Base-by-base conservation (phyloP, 805 yeast genomes). In the Ogataea glucozyma region DNA sequence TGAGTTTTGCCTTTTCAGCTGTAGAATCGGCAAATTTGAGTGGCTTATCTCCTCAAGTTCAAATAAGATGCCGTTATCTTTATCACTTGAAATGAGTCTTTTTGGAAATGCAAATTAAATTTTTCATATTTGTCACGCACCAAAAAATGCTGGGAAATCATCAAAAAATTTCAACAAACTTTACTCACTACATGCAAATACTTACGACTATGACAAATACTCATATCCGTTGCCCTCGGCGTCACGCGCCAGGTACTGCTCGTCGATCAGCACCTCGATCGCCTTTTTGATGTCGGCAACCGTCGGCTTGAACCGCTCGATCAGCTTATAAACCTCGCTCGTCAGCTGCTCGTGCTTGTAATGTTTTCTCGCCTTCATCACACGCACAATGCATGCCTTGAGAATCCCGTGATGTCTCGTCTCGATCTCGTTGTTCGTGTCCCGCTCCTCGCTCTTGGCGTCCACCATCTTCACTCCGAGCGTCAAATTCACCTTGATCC, bases 381-480 rank as follows among this genome's bases (percentile, higher is more conserved):
- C 87, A 57, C 99, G 78, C 29, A 91, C 98, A 66, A 93, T 88
- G 58, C 96, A 87, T 2, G 98, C 97, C 59, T 88, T 87, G 55
- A 93, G 72, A 67, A 83, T 83, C 59, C 85, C 81, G 46, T 60
- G 65, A 22, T 63, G 62, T 66, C 84, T 85, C 60, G 97, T 78
- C 40, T 58, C 64, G 31, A 65, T 57, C 47, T 89, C 89, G 57
- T 88, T 93, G 56, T 83, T 88, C 37, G 91, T 80, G 58, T 89
- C 95, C 62, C 79, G 82, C 52, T 79, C 83, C 52, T 88, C 96
- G 48, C 75, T 84, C 53, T 75, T 78, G 39, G 76, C 75, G 53
- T 83, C 90, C 22, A 73, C 67, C 55, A 65, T 63, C 41, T 61
- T 57, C 26, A 65, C 66, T 17, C 63, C 62, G 30, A 57, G 55